Evolutionary conservation across 1,139 yeast genomes (phyloP).

Genomic region (Sugiyamaella castrensis): DNA sequence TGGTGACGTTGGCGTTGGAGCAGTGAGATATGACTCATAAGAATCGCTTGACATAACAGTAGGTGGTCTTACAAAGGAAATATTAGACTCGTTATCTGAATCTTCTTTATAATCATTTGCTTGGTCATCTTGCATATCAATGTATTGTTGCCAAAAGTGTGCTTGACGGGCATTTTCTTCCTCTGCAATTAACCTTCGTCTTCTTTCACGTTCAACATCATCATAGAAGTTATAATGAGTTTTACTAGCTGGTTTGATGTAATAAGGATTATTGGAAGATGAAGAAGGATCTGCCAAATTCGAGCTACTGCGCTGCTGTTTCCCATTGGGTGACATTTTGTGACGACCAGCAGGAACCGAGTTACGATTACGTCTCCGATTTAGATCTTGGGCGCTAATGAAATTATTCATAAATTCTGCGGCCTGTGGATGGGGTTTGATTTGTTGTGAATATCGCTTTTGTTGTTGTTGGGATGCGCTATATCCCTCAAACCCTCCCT

Average conservation of each 20-base stretch:
- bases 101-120: conserved; percentile 17
- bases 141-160: conserved; percentile 24
- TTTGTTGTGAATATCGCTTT: not conserved
- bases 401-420: conserved; percentile 11
- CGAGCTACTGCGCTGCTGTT: not conserved
- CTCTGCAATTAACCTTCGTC: conserved; percentile 16
- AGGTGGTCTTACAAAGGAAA: not conserved
- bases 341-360: not conserved
- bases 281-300: not conserved
- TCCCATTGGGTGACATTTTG: not conserved
- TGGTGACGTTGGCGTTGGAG: too few species aligned
- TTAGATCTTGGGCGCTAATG: conserved; percentile 4
- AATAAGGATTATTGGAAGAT: not conserved
- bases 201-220: conserved; percentile 20
- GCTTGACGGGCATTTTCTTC: conserved; percentile 14
- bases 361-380: conserved; percentile 3
- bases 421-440: conserved; percentile 9
- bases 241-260: not conserved
- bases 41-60: too few species aligned
- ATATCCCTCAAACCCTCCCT: too few species aligned
- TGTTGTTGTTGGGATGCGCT: too few species aligned
- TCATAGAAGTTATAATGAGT: conserved; percentile 20
- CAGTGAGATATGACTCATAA: too few species aligned
- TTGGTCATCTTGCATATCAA: conserved; percentile 25
- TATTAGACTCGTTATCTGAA: not conserved